These are phyloP conservation scores for Penstemon davidsonii DNA, from an alignment of 257 asterid species.

Conservation along the genomic window DNA sequence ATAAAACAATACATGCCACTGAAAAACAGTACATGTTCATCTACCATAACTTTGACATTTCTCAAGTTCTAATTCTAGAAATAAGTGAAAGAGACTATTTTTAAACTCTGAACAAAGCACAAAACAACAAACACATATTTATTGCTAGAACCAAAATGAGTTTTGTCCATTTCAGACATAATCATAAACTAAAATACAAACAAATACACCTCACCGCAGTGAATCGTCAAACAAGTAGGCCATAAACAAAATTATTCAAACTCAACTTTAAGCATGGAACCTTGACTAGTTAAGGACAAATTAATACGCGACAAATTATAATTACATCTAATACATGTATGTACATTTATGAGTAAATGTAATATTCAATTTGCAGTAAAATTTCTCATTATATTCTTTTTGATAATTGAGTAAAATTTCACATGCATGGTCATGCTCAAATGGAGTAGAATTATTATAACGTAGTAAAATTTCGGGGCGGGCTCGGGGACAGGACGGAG, in stretches of 20 bases:
- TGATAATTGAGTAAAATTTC: no score
- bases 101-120: conserved; percentile 21
- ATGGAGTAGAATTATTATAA: no score
- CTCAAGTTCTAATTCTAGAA: conserved; percentile 28
- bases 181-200: conserved; percentile 43
- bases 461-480: no score
- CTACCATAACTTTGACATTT: conserved; percentile 40
- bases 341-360: no score
- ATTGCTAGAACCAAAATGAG: conserved; percentile 17
- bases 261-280: conserved; percentile 18
- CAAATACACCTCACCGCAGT: conserved; percentile 23
- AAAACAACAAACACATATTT: conserved; percentile 19
- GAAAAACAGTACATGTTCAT: conserved; percentile 25
- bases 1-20: background rate
- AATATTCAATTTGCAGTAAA: no score
- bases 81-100: conserved; percentile 30
- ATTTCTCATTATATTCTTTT: no score
- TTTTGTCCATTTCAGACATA: conserved; percentile 43
- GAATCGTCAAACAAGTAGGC: conserved; percentile 27
- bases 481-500: no score
- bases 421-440: no score
- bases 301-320: conserved; percentile 36
- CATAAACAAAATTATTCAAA: conserved; percentile 7
- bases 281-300: conserved; percentile 46
- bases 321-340: no score